phyloP scores from a whole-genome alignment of 495 filamentous ascomycete species.

The Daldinia loculata region DNA sequence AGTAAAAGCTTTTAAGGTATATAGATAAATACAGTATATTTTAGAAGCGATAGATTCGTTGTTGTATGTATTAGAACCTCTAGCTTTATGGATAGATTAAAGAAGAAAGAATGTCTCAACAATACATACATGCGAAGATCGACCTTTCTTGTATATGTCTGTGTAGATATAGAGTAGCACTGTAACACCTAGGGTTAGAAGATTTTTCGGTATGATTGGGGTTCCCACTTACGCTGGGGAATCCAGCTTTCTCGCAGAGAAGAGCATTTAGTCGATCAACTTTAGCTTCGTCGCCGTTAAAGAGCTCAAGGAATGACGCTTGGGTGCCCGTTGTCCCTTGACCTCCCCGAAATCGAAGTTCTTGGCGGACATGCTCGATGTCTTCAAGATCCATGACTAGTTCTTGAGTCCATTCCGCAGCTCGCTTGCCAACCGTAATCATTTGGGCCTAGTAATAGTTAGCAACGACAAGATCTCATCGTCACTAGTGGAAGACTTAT shows the following conservation, averaged over 20 bases:
- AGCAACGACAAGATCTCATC: background rate
- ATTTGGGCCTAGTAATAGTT: conserved; percentile 52
- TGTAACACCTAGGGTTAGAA: background rate
- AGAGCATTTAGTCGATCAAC: conserved; percentile 80
- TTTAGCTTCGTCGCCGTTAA: conserved; percentile 80
- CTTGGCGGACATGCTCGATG: conserved; percentile 75
- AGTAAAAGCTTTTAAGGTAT: background rate
- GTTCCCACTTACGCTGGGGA: conserved; percentile 56
- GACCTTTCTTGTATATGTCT: conserved; percentile 74
- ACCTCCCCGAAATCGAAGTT: conserved; percentile 83
- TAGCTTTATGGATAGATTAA: background rate
- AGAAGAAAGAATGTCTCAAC: background rate
- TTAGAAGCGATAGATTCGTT: background rate
- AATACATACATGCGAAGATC: conserved; percentile 69
- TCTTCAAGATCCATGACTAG: conserved; percentile 86
- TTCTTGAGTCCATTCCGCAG: conserved; percentile 84
- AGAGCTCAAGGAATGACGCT: conserved; percentile 79
- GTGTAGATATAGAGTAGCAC: conserved; percentile 61
- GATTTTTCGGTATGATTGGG: background rate
- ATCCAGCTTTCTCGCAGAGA: conserved; percentile 86
- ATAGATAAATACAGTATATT: background rate
- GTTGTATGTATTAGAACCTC: too few relatives aligned
- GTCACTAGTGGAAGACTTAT: too few relatives aligned
- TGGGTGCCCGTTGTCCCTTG: conserved; percentile 65
- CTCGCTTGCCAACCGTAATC: conserved; percentile 85